phyloP scores from a whole-genome alignment of 805 yeast genomes.

The Candida coquimbonensis region DNA sequence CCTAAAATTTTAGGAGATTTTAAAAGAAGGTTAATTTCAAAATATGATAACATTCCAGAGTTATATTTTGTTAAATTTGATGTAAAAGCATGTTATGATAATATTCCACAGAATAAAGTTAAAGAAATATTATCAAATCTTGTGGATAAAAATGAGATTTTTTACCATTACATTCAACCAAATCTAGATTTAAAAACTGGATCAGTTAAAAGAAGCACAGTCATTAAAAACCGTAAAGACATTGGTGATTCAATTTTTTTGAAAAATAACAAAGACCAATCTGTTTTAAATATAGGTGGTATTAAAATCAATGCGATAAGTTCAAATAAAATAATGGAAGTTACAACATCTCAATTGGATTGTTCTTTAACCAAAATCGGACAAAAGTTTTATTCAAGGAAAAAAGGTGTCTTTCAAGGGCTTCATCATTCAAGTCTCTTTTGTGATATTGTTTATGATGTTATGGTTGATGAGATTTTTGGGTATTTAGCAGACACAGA shows the following conservation, averaged over 20 bases:
- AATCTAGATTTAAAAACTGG: constrained; percentile 12
- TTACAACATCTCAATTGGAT: constrained; percentile 47
- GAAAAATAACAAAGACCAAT: neutral
- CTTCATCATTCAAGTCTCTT: constrained; percentile 66
- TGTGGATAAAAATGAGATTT: constrained; percentile 19
- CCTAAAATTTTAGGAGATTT: constrained; percentile 32
- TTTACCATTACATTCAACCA: constrained; percentile 3
- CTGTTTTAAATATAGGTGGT: neutral
- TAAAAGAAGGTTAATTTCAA: constrained; percentile 21
- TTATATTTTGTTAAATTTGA: constrained; percentile 65
- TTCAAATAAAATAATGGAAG: constrained; percentile 36
- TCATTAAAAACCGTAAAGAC: neutral
- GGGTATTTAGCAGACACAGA: constrained; percentile 18
- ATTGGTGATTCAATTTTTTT: neutral
- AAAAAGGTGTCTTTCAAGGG: constrained; percentile 79
- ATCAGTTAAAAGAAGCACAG: neutral
- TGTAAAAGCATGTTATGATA: constrained; percentile 70
- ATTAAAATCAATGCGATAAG: constrained; percentile 23
- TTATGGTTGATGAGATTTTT: constrained; percentile 36
- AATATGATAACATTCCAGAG: constrained; percentile 25
- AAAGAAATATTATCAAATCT: constrained; percentile 27
- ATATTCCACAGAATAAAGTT: constrained; percentile 44
- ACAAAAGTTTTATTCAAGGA: constrained; percentile 37
- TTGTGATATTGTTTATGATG: constrained; percentile 68
- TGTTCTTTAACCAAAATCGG: constrained; percentile 38